A percentile compares a stretch with the other conserved stretches of the same genome.
These are phyloP conservation scores for Rosa multiflora DNA, from an alignment of 306 rosid genomes.

Conservation along the genomic window DNA sequence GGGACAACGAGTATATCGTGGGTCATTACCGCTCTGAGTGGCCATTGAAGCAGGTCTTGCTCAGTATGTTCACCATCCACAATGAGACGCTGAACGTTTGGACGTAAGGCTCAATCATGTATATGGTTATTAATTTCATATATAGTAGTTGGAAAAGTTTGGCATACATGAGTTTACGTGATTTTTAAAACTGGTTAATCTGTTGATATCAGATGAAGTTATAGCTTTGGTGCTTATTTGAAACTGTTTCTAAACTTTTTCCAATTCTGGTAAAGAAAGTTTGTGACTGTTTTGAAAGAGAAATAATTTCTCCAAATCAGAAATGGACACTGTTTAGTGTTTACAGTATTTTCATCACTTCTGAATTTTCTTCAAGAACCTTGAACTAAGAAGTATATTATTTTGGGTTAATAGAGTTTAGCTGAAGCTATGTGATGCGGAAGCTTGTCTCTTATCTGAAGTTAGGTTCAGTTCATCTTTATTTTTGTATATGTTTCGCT, in stretches of 20 bases:
- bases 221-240: background rate
- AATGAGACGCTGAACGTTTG: slow-evolving; percentile 97
- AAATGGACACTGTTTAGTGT: background rate
- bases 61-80: slow-evolving; percentile 83
- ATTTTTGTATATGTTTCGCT: background rate
- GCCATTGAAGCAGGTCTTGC: slow-evolving; percentile 84
- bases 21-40: slow-evolving; percentile 87
- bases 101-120: slow-evolving; percentile 64
- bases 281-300: background rate
- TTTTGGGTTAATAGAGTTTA: background rate
- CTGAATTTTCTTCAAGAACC: background rate
- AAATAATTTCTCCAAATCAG: background rate
- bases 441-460: background rate
- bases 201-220: background rate
- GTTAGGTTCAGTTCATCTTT: background rate
- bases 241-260: background rate
- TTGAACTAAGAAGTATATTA: background rate
- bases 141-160: background rate
- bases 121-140: background rate
- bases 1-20: slow-evolving; percentile 83
- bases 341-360: background rate
- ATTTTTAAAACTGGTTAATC: background rate
- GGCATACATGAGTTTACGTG: background rate
- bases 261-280: background rate
- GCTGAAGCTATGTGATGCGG: background rate